phyloP scores from a whole-genome alignment of 768 basidiomycete genomes.

The Atractiella rhizophila region DNA sequence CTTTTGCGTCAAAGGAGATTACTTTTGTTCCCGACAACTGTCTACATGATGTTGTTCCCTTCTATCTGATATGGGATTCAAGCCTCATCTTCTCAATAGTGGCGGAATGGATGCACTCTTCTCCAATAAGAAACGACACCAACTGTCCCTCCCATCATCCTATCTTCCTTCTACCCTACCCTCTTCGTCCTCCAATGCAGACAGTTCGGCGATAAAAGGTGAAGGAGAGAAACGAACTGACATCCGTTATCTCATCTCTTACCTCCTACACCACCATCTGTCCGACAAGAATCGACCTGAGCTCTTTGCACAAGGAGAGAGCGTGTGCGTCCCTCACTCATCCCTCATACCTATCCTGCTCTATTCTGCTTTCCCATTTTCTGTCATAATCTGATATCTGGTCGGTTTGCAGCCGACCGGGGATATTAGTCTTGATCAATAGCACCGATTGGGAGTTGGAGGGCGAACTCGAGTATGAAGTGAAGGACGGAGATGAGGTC shows the following conservation, averaged over 20 bases:
- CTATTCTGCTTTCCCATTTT: background rate
- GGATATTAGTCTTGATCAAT: constrained; percentile 87
- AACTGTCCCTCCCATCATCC: constrained; percentile 30
- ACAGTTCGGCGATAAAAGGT: background rate
- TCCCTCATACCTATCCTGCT: background rate
- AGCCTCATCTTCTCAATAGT: constrained; percentile 16
- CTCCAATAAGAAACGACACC: constrained; percentile 38
- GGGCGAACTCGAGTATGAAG: constrained; percentile 61
- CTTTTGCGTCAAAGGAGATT: background rate
- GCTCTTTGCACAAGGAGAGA: constrained; percentile 63
- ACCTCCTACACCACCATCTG: constrained; percentile 49
- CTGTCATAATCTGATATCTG: background rate
- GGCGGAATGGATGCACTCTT: constrained; percentile 74
- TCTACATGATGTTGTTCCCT: background rate
- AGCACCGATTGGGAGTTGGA: constrained; percentile 96
- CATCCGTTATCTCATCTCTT: constrained; percentile 49
- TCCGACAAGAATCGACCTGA: constrained; percentile 46
- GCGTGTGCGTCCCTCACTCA: constrained; percentile 34
- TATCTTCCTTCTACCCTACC: constrained; percentile 20
- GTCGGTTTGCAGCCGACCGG: constrained; percentile 46
- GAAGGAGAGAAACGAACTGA: constrained; percentile 29
- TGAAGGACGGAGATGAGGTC: constrained; percentile 59
- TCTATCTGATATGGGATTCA: background rate
- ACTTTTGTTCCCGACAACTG: background rate
- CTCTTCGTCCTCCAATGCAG: constrained; percentile 3